Evolutionary conservation across 2,329 filamentous ascomycete species (phyloP).

Genomic region (Hortaea sp.): DNA sequence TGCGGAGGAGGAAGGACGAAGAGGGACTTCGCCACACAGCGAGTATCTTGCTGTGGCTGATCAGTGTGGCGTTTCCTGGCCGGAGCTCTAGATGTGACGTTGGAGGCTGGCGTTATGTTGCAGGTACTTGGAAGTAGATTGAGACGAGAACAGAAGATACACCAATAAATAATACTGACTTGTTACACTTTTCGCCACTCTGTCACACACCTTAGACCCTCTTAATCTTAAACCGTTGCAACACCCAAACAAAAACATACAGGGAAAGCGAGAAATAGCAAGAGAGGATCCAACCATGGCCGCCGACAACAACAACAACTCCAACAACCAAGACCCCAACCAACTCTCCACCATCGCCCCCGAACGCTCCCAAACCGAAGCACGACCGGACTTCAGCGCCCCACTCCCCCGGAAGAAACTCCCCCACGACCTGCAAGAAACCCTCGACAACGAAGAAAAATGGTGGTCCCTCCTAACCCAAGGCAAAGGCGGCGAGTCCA

Average conservation of each 20-base stretch:
- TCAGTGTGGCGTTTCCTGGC: too few species aligned
- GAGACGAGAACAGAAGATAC: too few species aligned
- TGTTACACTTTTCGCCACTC: too few species aligned
- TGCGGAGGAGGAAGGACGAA: background rate
- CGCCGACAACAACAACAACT: slow-evolving; percentile 20
- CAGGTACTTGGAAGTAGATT: too few species aligned
- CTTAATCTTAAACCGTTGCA: background rate
- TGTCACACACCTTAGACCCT: too few species aligned
- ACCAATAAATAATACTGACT: too few species aligned
- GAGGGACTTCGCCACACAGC: background rate
- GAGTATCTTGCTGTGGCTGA: background rate
- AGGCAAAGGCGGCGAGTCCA: slow-evolving; percentile 67
- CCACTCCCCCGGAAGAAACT: slow-evolving; percentile 42
- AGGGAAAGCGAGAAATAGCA: background rate
- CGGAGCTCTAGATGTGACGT: too few species aligned
- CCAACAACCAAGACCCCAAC: slow-evolving; percentile 9
- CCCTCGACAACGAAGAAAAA: slow-evolving; percentile 55
- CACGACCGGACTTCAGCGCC: slow-evolving; percentile 38
- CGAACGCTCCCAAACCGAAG: slow-evolving; percentile 31
- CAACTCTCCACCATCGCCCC: slow-evolving; percentile 23
- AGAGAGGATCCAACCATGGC: slow-evolving; percentile 21
- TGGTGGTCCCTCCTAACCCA: slow-evolving; percentile 51
- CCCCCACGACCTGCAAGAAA: slow-evolving; percentile 45
- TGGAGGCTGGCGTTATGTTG: too few species aligned
- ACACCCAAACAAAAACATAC: background rate